Evolutionary conservation across 257 asterid species (phyloP).

Genomic region (Cynanchum wilfordii): DNA sequence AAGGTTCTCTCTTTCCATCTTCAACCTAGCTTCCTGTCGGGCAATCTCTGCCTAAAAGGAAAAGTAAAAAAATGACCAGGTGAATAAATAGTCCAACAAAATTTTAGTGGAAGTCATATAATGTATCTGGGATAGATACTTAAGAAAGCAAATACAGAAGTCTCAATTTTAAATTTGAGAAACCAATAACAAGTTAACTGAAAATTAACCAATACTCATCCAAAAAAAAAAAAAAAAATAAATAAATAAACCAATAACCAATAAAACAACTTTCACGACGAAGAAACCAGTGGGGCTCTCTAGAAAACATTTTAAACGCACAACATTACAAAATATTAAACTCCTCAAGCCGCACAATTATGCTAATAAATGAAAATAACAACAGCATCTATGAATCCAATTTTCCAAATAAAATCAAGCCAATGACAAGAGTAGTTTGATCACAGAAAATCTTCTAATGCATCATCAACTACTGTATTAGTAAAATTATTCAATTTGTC

Average conservation of each 20-base stretch:
- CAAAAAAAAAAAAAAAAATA: too few species aligned
- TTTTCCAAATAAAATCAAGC: background rate
- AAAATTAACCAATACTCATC: too few species aligned
- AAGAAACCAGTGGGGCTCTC: background rate
- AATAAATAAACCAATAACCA: background rate
- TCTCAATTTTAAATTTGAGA: background rate
- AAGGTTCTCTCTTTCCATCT: slow-evolving; percentile 88
- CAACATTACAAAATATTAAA: background rate
- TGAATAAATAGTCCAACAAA: slow-evolving; percentile 3
- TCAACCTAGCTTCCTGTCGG: slow-evolving; percentile 90
- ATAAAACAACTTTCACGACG: background rate
- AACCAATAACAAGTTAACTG: background rate
- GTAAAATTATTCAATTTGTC: too few species aligned
- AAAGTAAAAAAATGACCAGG: slow-evolving; percentile 20
- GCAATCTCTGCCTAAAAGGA: slow-evolving; percentile 79
- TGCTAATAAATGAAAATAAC: background rate
- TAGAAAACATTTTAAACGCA: background rate
- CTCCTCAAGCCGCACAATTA: background rate
- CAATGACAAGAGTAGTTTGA: background rate
- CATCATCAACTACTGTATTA: too few species aligned
- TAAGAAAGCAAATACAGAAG: background rate
- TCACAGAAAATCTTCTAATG: too few species aligned
- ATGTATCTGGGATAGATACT: background rate
- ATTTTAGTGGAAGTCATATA: background rate
- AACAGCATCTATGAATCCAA: background rate